Evolutionary conservation across 306 rosid genomes (phyloP), one percentile per base, ranked within the genome.

Genomic region (Rosa multiflora): DNA sequence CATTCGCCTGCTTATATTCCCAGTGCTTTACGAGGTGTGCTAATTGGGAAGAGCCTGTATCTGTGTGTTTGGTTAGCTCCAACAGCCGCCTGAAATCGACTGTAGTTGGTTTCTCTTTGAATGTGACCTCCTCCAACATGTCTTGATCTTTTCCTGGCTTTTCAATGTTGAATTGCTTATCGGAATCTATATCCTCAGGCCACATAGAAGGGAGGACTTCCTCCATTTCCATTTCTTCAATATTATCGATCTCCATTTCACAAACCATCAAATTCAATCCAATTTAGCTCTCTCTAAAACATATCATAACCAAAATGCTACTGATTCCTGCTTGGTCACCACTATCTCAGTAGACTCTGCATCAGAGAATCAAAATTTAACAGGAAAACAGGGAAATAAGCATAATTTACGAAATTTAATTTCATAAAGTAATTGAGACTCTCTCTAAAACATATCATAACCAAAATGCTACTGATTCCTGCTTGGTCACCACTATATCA

Each of bases 1-100:
- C 99, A 8, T 96, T 93, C 43, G 99, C 97, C 70, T 96, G 98
- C 88, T 89, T 91, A 67, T 93, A 91, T 81, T 93, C 97, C 99
- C 97, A 93, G 79, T 90, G 88, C 75, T 96, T 83, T 80, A 92
- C 89, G 35, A 96, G 96, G 77, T 85, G 86, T 0, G 94, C 89
- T 46, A 96, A 63, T 81, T 96, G 99, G 61, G 96, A 91, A 43
- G 98, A 89, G 70, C 99, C 99, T 80, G 85, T 90, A 8, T 96
- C 98, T 5, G 96, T 90, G 48, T 89, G 91, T 79, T 88, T 87
- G 7, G 98, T 91, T 18, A 96, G 90, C 89, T 96, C 98, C 81
- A 90, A 73, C 21, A 96, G 90, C 42, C 96, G 87, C 86, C 91
- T 87, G 74, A 96, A 91, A 87, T 96, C 98, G 3, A 93, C 97